Evolutionary conservation across 1,284 basidiomycete species (phyloP).

Genomic region (Trichosporon asahii): DNA sequence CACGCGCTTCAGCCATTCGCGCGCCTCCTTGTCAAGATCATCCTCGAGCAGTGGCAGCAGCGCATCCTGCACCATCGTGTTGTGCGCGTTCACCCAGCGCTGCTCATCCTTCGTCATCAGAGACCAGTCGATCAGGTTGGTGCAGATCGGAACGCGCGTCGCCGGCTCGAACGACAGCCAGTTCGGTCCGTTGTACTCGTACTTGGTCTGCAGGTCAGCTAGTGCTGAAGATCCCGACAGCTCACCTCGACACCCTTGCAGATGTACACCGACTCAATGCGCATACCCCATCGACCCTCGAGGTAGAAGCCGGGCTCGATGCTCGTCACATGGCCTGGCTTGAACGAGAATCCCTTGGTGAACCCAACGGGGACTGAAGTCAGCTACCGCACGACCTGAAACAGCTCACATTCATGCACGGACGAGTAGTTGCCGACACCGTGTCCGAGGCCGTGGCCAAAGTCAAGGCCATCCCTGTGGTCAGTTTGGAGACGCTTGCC

Average conservation of each 20-base stretch:
- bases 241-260: slow-evolving; percentile 67
- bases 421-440: slow-evolving; percentile 42
- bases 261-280: slow-evolving; percentile 78
- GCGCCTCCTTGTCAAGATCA: slow-evolving; percentile 39
- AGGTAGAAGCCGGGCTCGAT: slow-evolving; percentile 65
- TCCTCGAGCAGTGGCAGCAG: slow-evolving; percentile 64
- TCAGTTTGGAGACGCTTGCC: neutral
- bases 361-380: slow-evolving; percentile 33
- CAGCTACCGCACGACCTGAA: slow-evolving; percentile 40
- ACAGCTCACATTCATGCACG: slow-evolving; percentile 46
- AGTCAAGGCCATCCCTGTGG: slow-evolving; percentile 71
- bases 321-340: slow-evolving; percentile 81
- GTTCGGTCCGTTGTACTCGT: slow-evolving; percentile 64
- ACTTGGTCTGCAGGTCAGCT: slow-evolving; percentile 22
- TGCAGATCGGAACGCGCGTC: slow-evolving; percentile 90
- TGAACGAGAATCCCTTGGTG: slow-evolving; percentile 57
- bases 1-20: slow-evolving; percentile 47
- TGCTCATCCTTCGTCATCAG: slow-evolving; percentile 84
- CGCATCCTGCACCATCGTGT: slow-evolving; percentile 68
- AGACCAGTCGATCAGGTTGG: slow-evolving; percentile 76
- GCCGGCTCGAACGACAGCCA: slow-evolving; percentile 86
- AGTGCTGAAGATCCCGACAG: slow-evolving; percentile 4
- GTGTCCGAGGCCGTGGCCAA: slow-evolving; percentile 52
- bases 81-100: slow-evolving; percentile 88
- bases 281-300: slow-evolving; percentile 78